These are phyloP conservation scores for Solanum sejunctum DNA, from an alignment of 257 asterid genomes.

Conservation along the genomic window DNA sequence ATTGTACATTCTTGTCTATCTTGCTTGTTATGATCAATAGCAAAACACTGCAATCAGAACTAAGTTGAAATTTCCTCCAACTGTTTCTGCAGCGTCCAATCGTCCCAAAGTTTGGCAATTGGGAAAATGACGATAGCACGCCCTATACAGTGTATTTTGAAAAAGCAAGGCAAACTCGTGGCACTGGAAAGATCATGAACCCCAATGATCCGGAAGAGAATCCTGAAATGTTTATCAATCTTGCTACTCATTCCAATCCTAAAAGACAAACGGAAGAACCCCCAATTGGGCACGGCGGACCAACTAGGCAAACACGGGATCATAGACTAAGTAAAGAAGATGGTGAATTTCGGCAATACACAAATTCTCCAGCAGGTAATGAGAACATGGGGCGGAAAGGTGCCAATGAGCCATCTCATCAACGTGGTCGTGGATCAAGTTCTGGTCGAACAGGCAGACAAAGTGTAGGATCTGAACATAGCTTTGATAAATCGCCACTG, in stretches of 20 bases:
- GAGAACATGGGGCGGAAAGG: constrained; percentile 24
- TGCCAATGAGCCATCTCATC: constrained; percentile 19
- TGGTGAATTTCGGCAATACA: constrained; percentile 20
- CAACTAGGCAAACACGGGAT: constrained; percentile 21
- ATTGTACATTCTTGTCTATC: background rate
- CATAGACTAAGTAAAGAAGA: constrained; percentile 29
- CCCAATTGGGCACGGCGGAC: constrained; percentile 21
- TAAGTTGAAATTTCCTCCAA: background rate
- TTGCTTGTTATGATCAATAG: background rate
- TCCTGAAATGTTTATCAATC: constrained; percentile 39
- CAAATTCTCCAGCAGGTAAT: constrained; percentile 24
- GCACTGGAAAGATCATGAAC: constrained; percentile 52
- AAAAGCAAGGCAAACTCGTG: constrained; percentile 56
- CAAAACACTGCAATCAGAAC: background rate
- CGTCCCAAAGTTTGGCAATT: constrained; percentile 73
- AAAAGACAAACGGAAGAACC: constrained; percentile 21
- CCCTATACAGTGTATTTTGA: constrained; percentile 69
- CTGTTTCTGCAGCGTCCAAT: constrained; percentile 34
- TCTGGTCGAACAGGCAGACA: constrained; percentile 26
- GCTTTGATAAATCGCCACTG: constrained; percentile 60
- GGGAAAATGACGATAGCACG: constrained; percentile 53
- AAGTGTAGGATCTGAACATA: constrained; percentile 50
- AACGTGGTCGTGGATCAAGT: constrained; percentile 15
- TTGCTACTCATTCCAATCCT: constrained; percentile 12
- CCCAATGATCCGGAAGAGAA: constrained; percentile 71